These are phyloP conservation scores for Pueraria montana DNA, from an alignment of 306 rosid genomes.

Conservation along the genomic window DNA sequence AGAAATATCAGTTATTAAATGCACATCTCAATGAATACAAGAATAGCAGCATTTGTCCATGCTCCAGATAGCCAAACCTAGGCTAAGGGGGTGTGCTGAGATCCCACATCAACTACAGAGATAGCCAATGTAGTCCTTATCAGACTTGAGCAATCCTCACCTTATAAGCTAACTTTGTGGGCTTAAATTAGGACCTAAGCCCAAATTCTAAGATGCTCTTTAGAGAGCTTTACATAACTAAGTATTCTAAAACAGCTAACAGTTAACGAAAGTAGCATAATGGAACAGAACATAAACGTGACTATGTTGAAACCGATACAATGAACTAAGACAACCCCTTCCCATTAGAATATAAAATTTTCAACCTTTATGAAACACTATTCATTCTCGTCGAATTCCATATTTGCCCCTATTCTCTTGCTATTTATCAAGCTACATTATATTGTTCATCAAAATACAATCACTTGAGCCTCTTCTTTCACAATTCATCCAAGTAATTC, in stretches of 20 bases:
- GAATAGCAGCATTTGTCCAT: not conserved
- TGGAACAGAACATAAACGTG: not conserved
- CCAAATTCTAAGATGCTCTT: no score
- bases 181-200: no score
- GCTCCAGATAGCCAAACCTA: no score
- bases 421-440: not conserved
- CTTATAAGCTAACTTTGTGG: no score
- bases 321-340: constrained; percentile 14
- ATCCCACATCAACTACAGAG: no score
- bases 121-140: no score
- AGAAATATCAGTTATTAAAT: constrained; percentile 42
- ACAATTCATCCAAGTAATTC: not conserved
- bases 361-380: not conserved
- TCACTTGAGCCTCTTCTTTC: not conserved
- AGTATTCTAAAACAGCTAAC: no score
- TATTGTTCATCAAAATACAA: not conserved
- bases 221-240: no score
- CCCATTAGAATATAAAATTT: not conserved
- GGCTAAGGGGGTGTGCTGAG: no score
- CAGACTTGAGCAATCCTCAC: no score
- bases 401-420: no score
- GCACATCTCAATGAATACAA: constrained; percentile 14
- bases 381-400: not conserved
- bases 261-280: not conserved
- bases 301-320: not conserved